Percentiles rank a stretch among this genome's conserved stretches.
Evolutionary conservation across 306 rosid species (phyloP).

Genomic region (Ammopiptanthus mongolicus): DNA sequence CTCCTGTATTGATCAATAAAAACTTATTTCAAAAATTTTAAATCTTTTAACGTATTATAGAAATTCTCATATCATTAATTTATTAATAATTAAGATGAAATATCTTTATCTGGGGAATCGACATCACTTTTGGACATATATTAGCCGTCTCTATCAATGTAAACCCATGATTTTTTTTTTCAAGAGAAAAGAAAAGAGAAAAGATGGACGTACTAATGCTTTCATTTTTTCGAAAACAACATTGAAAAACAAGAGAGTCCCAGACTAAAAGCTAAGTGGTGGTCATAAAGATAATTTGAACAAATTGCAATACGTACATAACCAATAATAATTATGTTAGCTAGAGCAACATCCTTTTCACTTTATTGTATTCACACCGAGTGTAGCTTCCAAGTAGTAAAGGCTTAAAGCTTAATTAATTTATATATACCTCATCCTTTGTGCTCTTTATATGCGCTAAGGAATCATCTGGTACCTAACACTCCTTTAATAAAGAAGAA

Average conservation of each 20-base stretch:
- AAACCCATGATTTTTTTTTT: slow-evolving; percentile 32
- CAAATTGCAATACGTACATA: slow-evolving; percentile 23
- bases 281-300: slow-evolving; percentile 45
- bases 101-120: slow-evolving; percentile 33
- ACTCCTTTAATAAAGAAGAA: slow-evolving; percentile 26
- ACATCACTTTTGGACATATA: slow-evolving; percentile 41
- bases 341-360: slow-evolving; percentile 8
- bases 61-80: no score
- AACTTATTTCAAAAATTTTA: no score
- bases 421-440: slow-evolving; percentile 15
- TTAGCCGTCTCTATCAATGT: slow-evolving; percentile 43
- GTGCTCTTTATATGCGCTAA: slow-evolving; percentile 26
- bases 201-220: slow-evolving; percentile 21
- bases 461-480: slow-evolving; percentile 23
- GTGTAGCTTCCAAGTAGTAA: slow-evolving; percentile 25
- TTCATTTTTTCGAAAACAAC: neutral
- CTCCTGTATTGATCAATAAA: no score
- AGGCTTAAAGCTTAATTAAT: no score
- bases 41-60: no score
- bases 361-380: slow-evolving; percentile 33
- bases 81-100: slow-evolving; percentile 21
- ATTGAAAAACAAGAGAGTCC: slow-evolving; percentile 19
- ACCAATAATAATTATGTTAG: slow-evolving; percentile 15
- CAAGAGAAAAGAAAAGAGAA: slow-evolving; percentile 46
- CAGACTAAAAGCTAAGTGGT: slow-evolving; percentile 25